These are phyloP conservation scores for Cladophialophora carrionii DNA, from an alignment of 2,329 filamentous ascomycete genomes.

Conservation along the genomic window DNA sequence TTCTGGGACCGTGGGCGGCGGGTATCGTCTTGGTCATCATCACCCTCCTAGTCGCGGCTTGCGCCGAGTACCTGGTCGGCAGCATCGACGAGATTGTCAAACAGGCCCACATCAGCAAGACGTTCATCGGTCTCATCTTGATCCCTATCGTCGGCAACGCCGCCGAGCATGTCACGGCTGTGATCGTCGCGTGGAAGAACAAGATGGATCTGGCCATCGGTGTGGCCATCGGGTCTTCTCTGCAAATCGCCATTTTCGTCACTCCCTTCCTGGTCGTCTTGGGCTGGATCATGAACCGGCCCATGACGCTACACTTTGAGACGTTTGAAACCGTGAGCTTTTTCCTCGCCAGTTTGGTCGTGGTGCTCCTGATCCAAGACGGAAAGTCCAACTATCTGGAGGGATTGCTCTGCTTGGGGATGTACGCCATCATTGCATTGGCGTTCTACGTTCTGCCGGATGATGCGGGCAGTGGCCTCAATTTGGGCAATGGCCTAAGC, in stretches of 20 bases:
- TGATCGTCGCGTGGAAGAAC: conserved; percentile 76
- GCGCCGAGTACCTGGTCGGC: conserved; percentile 76
- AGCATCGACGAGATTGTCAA: conserved; percentile 74
- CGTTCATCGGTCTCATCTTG: conserved; percentile 77
- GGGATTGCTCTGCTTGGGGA: conserved; percentile 69
- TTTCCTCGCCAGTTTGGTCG: conserved; percentile 73
- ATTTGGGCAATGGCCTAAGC: conserved; percentile 15
- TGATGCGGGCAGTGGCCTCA: conserved; percentile 36
- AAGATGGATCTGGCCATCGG: conserved; percentile 71
- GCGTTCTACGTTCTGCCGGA: conserved; percentile 57
- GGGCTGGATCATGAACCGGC: conserved; percentile 73
- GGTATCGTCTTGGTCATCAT: conserved; percentile 68
- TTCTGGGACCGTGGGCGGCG: conserved; percentile 67
- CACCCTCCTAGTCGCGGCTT: conserved; percentile 71
- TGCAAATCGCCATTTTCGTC: conserved; percentile 81
- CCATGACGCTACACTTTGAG: conserved; percentile 80
- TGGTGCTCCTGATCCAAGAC: conserved; percentile 74
- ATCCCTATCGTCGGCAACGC: conserved; percentile 81
- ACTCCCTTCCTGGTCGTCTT: conserved; percentile 79
- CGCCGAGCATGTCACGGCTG: conserved; percentile 79
- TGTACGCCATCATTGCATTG: conserved; percentile 54
- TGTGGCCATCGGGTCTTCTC: conserved; percentile 78
- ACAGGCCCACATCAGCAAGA: conserved; percentile 72
- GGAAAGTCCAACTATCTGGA: conserved; percentile 84
- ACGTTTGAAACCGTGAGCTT: conserved; percentile 79